These are phyloP conservation scores for Eucalyptus shirleyi DNA, from an alignment of 345 rosid species.

Conservation along the genomic window DNA sequence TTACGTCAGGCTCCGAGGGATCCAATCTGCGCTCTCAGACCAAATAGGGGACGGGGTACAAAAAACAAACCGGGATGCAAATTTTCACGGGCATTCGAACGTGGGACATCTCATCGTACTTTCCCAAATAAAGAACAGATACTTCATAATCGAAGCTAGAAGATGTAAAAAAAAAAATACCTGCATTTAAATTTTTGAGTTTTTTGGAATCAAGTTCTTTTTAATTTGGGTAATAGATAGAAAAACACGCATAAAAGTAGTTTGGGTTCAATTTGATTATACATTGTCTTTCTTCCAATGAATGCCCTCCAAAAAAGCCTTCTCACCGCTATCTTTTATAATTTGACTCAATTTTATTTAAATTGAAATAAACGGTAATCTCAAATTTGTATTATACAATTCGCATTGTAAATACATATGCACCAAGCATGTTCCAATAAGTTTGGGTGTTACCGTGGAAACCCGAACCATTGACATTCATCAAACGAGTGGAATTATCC, in stretches of 20 bases:
- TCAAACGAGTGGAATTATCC: background rate
- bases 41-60: too few species aligned
- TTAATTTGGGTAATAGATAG: background rate
- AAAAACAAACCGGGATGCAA: background rate
- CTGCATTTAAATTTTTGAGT: background rate
- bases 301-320: accelerated
- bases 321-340: accelerated
- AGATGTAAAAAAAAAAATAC: background rate
- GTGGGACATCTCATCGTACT: background rate
- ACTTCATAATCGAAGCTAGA: background rate
- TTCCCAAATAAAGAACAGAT: background rate
- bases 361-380: accelerated
- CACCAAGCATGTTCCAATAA: background rate
- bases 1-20: background rate
- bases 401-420: too few species aligned
- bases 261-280: background rate
- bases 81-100: background rate
- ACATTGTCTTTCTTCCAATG: background rate
- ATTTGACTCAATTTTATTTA: accelerated
- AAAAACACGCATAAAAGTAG: background rate
- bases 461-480: background rate
- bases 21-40: background rate
- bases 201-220: background rate
- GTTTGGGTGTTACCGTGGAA: background rate
- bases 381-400: too few species aligned